phyloP scores from a whole-genome alignment of 306 rosid species.

The Sicyos edulis region DNA sequence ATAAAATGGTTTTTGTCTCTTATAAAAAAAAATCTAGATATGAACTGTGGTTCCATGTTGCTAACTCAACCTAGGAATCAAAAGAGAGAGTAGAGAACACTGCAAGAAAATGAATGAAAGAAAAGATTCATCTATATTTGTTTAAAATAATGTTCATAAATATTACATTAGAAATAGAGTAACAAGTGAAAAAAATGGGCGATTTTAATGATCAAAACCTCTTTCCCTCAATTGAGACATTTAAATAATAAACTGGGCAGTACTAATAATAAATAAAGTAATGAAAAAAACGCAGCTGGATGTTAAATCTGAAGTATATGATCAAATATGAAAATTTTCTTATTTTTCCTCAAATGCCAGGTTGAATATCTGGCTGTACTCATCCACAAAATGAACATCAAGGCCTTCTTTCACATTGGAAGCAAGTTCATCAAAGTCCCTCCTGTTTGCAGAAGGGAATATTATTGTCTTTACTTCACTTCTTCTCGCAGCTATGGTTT shows the following conservation, averaged over 20 bases:
- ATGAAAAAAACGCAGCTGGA: constrained; percentile 4
- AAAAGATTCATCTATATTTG: no score
- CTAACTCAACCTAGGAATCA: background rate
- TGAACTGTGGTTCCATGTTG: no score
- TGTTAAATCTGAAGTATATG: background rate
- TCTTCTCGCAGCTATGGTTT: constrained; percentile 92
- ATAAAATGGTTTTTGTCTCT: no score
- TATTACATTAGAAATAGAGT: constrained; percentile 10
- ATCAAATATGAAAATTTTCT: background rate
- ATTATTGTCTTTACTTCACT: constrained; percentile 75
- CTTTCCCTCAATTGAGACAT: constrained; percentile 7
- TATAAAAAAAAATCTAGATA: no score
- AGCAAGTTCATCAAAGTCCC: constrained; percentile 89
- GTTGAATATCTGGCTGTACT: constrained; percentile 59
- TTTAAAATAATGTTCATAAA: constrained; percentile 15
- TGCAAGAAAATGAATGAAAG: no score
- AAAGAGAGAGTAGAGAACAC: background rate
- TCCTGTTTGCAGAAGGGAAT: constrained; percentile 85
- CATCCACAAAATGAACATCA: constrained; percentile 89
- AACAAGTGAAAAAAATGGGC: background rate
- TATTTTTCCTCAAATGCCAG: constrained; percentile 47
- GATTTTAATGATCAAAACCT: background rate
- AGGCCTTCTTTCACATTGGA: constrained; percentile 88
- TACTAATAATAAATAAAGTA: background rate
- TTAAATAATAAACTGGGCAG: constrained; percentile 5